These are phyloP conservation scores for Heliophila coronopifolia DNA, from an alignment of 441 rosid genomes.

Conservation along the genomic window DNA sequence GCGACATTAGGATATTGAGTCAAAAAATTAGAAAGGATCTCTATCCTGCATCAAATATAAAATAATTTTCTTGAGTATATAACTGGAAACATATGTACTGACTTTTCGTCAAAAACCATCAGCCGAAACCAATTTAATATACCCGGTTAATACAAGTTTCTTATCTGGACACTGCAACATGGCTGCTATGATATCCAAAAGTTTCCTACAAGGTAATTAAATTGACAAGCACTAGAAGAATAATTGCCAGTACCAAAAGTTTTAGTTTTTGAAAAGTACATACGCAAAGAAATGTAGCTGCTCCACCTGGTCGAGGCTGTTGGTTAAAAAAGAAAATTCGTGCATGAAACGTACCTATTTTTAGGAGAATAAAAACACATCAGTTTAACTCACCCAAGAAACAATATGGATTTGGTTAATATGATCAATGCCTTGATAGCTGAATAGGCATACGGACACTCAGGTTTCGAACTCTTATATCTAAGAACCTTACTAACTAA, in stretches of 20 bases:
- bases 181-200: conserved; percentile 73
- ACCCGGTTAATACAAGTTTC: conserved; percentile 92
- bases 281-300: conserved; percentile 93
- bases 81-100: no score
- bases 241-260: no score
- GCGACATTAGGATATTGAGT: conserved; percentile 90
- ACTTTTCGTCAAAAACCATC: no score
- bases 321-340: conserved; percentile 94
- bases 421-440: no score
- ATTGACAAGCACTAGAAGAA: no score
- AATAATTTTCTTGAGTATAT: conserved; percentile 35
- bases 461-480: no score
- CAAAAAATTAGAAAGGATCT: conserved; percentile 90
- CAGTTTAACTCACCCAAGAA: no score
- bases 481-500: no score
- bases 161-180: conserved; percentile 81
- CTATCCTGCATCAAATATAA: conserved; percentile 97
- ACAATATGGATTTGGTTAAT: neutral
- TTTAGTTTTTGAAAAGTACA: no score
- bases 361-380: conserved; percentile 25
- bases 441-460: no score
- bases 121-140: no score
- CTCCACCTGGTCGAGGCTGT: conserved; percentile 91
- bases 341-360: conserved; percentile 85
- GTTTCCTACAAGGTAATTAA: conserved; percentile 70